These are phyloP conservation scores for Lachancea mirantina DNA, from an alignment of 805 yeast species.

Conservation along the genomic window DNA sequence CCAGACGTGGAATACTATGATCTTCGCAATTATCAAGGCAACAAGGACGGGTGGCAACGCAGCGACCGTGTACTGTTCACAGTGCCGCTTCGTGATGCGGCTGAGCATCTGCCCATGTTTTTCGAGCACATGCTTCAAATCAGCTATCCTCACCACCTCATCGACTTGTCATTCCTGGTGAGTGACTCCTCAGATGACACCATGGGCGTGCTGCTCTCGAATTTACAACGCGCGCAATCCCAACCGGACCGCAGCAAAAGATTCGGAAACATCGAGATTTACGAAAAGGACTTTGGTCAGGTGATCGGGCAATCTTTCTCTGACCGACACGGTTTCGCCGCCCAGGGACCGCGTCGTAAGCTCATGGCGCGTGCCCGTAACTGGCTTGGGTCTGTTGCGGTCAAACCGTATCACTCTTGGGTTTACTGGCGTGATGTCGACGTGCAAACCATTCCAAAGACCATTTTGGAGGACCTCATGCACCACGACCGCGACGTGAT, in stretches of 20 bases:
- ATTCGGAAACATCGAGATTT: conserved; percentile 81
- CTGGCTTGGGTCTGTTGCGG: conserved; percentile 82
- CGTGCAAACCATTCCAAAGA: conserved; percentile 82
- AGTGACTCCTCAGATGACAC: conserved; percentile 89
- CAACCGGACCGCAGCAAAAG: conserved; percentile 53
- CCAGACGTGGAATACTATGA: conserved; percentile 63
- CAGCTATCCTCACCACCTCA: conserved; percentile 80
- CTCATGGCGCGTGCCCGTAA: conserved; percentile 94
- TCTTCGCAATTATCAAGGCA: conserved; percentile 55
- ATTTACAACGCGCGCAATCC: conserved; percentile 56
- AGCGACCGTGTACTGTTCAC: conserved; percentile 75
- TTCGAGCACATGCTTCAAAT: conserved; percentile 72
- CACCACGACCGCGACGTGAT: conserved; percentile 84
- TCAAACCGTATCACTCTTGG: conserved; percentile 89
- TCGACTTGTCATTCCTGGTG: conserved; percentile 79
- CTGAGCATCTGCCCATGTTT: conserved; percentile 82
- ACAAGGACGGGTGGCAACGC: conserved; percentile 70
- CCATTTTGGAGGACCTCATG: conserved; percentile 88
- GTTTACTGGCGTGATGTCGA: conserved; percentile 98
- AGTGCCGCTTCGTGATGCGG: conserved; percentile 90
- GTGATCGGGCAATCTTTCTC: conserved; percentile 86
- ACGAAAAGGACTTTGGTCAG: conserved; percentile 90
- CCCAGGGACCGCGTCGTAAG: conserved; percentile 92
- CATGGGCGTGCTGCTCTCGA: conserved; percentile 53
- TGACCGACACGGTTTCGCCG: conserved; percentile 92